Percentiles rank a stretch among this genome's conserved stretches.
Conservation (phyloP, 768 basidiomycete genomes). For the Sporobolomyces phaffii region DNA sequence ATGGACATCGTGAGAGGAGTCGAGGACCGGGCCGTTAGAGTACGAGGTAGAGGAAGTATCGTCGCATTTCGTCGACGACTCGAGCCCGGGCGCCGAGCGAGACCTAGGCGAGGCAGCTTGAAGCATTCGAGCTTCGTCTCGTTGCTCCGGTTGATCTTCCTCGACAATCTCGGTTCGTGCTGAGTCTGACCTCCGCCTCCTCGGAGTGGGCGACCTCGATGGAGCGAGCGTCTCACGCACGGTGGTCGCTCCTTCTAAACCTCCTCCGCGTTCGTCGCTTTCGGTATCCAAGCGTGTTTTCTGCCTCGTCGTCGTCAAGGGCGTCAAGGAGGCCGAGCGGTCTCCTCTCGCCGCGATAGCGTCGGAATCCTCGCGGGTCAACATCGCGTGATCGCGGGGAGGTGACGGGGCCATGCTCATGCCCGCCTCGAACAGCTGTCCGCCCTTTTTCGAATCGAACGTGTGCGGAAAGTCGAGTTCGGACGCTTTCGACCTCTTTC, state of each 20-base stretch:
- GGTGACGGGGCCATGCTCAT: neutral
- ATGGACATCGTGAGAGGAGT: neutral
- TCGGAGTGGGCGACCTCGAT: neutral
- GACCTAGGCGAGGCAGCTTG: no score
- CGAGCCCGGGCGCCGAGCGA: no score
- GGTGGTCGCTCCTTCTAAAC: neutral
- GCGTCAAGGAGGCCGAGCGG: no score
- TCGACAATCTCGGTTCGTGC: neutral
- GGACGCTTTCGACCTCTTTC: neutral
- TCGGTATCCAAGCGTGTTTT: neutral
- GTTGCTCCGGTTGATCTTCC: neutral
- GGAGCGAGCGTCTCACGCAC: no score
- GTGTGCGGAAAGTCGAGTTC: constrained; percentile 31
- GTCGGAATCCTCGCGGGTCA: no score
- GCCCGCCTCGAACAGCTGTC: constrained; percentile 23
- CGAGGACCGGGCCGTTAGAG: neutral
- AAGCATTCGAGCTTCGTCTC: neutral
- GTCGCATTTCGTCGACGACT: no score
- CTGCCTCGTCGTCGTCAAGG: no score
- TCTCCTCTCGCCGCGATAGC: no score
- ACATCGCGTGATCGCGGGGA: no score
- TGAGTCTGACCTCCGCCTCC: neutral
- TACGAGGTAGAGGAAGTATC: neutral
- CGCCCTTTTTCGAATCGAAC: constrained; percentile 24
- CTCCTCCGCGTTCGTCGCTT: neutral